Evolutionary conservation across 176 grass and related monocot species (phyloP), one percentile per base, ranked within the genome.

Genomic region (Aegilops sharonensis): DNA sequence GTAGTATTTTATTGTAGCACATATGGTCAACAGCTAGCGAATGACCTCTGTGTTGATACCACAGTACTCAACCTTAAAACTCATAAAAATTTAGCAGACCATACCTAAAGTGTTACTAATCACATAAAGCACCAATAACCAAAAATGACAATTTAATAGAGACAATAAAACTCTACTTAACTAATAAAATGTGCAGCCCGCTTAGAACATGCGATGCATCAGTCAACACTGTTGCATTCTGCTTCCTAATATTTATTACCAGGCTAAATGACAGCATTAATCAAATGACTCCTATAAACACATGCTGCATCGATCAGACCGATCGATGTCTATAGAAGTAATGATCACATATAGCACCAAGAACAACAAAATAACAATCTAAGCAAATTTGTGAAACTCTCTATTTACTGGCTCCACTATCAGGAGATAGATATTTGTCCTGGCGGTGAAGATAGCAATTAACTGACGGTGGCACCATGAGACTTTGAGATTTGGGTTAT

Each of bases 311-410:
- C 9, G 13, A 75, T 50, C 56, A 59, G 6, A 59, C 56, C 6
- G 56, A 59, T 59, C 20, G 6, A 21, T 59, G 56, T 59, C 18
- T 59, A 59, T 59, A 18, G 9, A 59, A 59, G 56, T 68, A 75
- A 35, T 24, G 65, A 61, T 75, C 10, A 81, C 15, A 5, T 47
- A 56, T 64, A 86, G 5, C 17, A 48, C 36, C 5, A 72, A 67
- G 36, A 82, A 80, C 35, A 78, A 13, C 8, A 85, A n/a, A 72
- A 74, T 32, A 77, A 9, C 25, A 63, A 37, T 71, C 20, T 48
- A 14, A 59, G 50, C 27, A 34, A 52, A 69, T 60, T 21, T 29
- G 25, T 21, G 36, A 30, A n/a, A 21, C 73, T 59, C 11, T 24
- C 11, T 24, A 71, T 20, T 84, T 56, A 27, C 35, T 78, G 56